Conservation (phyloP, 2,329 filamentous ascomycete genomes). For the Verticillium nubilum region DNA sequence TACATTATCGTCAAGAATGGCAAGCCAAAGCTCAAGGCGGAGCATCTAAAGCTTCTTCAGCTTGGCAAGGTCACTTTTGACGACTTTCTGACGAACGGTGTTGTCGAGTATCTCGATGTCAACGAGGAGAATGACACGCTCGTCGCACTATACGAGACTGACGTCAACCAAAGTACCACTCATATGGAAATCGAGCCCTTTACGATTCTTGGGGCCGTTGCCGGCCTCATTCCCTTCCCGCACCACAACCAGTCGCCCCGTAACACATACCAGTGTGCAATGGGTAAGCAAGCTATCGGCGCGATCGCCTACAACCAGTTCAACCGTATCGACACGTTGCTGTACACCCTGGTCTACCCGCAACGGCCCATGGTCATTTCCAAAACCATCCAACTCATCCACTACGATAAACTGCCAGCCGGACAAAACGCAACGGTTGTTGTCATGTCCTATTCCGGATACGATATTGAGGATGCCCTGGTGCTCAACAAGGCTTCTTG, state of each 20-base stretch:
- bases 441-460: slow-evolving; percentile 98
- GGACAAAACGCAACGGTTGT: slow-evolving; percentile 97
- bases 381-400: slow-evolving; percentile 91
- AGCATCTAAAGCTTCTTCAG: slow-evolving; percentile 76
- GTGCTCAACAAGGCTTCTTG: slow-evolving; percentile 95
- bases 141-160: slow-evolving; percentile 82
- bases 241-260: slow-evolving; percentile 98
- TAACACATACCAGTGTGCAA: slow-evolving; percentile 99
- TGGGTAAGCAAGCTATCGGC: slow-evolving; percentile 99
- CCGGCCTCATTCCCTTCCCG: slow-evolving; percentile 93
- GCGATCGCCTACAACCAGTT: slow-evolving; percentile 98
- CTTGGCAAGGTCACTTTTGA: slow-evolving; percentile 86
- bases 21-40: slow-evolving; percentile 70
- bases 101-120: slow-evolving; percentile 95
- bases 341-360: slow-evolving; percentile 96
- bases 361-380: slow-evolving; percentile 97
- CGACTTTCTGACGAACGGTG: slow-evolving; percentile 81
- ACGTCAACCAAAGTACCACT: slow-evolving; percentile 78
- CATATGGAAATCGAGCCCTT: slow-evolving; percentile 98
- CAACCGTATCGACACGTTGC: slow-evolving; percentile 88
- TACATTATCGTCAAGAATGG: slow-evolving; percentile 92
- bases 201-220: slow-evolving; percentile 90
- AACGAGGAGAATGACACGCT: slow-evolving; percentile 98
- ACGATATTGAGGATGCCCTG: slow-evolving; percentile 98
- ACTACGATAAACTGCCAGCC: slow-evolving; percentile 95